Percentiles rank a stretch among this genome's conserved stretches.
These are phyloP conservation scores for Anthracocystis setariae DNA, from an alignment of 1,284 basidiomycete genomes.

Conservation along the genomic window DNA sequence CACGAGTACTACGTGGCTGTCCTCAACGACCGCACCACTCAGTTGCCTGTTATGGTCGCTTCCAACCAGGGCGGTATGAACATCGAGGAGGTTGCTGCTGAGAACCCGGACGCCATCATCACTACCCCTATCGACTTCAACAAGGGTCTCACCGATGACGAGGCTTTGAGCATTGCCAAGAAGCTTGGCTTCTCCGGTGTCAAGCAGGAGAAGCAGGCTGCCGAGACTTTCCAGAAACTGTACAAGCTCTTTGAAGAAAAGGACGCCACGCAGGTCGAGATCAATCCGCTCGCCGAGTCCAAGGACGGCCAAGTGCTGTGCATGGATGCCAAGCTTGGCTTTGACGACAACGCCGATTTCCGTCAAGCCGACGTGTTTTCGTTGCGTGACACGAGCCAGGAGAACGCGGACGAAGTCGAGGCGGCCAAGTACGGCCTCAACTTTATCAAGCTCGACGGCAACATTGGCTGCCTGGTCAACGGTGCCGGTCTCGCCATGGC, in stretches of 20 bases:
- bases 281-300: conserved; percentile 98
- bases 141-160: conserved; percentile 79
- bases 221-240: conserved; percentile 91
- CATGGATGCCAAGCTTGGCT: conserved; percentile 99
- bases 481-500: conserved; percentile 99
- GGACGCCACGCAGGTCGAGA: conserved; percentile 99
- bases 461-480: conserved; percentile 97
- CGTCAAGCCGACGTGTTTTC: conserved; percentile 90
- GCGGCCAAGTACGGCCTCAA: conserved; percentile 82
- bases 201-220: conserved; percentile 81
- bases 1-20: conserved; percentile 99
- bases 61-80: conserved; percentile 82
- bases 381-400: conserved; percentile 91
- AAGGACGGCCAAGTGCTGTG: conserved; percentile 92
- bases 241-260: conserved; percentile 99
- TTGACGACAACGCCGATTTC: conserved; percentile 99
- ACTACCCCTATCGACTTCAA: conserved; percentile 91
- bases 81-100: conserved; percentile 99
- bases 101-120: conserved; percentile 94
- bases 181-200: conserved; percentile 88
- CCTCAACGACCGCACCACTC: conserved; percentile 90
- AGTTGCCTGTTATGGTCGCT: conserved; percentile 90
- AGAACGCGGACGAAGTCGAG: conserved; percentile 95
- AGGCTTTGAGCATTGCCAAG: conserved; percentile 82
- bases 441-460: conserved; percentile 99